phyloP scores from a whole-genome alignment of 2,329 filamentous ascomycete genomes.

The Xylariaceae sp. region DNA sequence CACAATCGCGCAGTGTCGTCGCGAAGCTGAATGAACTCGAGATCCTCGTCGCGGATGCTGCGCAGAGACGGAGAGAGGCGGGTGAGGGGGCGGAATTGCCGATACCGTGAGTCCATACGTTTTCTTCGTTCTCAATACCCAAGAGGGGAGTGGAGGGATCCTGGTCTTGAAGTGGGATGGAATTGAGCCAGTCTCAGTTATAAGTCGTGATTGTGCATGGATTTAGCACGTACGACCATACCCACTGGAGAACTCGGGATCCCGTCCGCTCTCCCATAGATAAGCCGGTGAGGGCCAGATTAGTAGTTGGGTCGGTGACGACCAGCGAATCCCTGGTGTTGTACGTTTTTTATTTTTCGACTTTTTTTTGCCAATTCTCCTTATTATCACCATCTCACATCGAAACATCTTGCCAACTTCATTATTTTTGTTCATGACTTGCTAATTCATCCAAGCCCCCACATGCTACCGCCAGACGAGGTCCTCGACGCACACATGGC shows the following conservation, averaged over 20 bases:
- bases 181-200: conserved; percentile 6
- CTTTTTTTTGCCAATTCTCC: conserved; percentile 1
- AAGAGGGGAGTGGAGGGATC: neutral
- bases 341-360: conserved; percentile 28
- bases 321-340: conserved; percentile 34
- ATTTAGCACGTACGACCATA: conserved; percentile 31
- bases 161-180: neutral
- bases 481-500: conserved; percentile 52
- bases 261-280: conserved; percentile 33
- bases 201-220: conserved; percentile 9
- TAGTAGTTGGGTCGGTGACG: conserved; percentile 34
- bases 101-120: conserved; percentile 39
- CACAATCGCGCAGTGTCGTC: conserved; percentile 48
- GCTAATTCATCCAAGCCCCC: conserved; percentile 38
- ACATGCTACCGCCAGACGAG: conserved; percentile 48
- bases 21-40: conserved; percentile 56
- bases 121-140: neutral
- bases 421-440: neutral
- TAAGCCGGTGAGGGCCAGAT: conserved; percentile 31
- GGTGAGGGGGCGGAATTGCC: conserved; percentile 30
- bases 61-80: conserved; percentile 34
- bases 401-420: neutral
- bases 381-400: neutral
- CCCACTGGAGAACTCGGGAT: conserved; percentile 30
- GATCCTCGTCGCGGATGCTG: conserved; percentile 48